Conservation (phyloP, 768 basidiomycete genomes). For the Pleurotus tuoliensis region DNA sequence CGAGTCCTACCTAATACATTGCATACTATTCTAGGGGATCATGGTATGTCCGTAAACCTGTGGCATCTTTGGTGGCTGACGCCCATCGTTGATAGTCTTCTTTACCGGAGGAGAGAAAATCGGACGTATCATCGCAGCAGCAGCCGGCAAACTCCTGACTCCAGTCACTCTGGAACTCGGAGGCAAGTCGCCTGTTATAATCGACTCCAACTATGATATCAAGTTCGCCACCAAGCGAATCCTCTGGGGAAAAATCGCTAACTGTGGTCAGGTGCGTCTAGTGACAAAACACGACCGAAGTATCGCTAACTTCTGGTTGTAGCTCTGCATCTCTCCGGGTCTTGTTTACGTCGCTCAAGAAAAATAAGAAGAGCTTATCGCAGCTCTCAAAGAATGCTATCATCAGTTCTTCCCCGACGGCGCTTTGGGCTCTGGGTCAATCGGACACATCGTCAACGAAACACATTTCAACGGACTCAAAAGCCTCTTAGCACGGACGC, state of each 20-base stretch:
- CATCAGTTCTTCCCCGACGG: slow-evolving; percentile 51
- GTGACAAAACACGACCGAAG: no score
- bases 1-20: no score
- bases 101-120: slow-evolving; percentile 30
- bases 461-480: slow-evolving; percentile 51
- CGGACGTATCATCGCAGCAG: slow-evolving; percentile 45
- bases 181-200: slow-evolving; percentile 45
- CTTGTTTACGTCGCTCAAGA: slow-evolving; percentile 35
- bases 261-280: slow-evolving; percentile 55
- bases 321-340: slow-evolving; percentile 62
- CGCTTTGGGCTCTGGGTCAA: slow-evolving; percentile 38
- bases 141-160: slow-evolving; percentile 51
- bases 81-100: slow-evolving; percentile 4
- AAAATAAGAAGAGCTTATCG: slow-evolving; percentile 43
- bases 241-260: slow-evolving; percentile 62
- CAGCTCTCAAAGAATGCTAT: slow-evolving; percentile 39
- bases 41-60: slow-evolving; percentile 15
- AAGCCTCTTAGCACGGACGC: slow-evolving; percentile 46
- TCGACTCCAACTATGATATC: slow-evolving; percentile 34
- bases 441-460: slow-evolving; percentile 50
- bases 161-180: slow-evolving; percentile 56
- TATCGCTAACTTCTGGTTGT: slow-evolving; percentile 16
- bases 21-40: slow-evolving; percentile 18
- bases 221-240: slow-evolving; percentile 58
- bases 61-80: background rate